These are phyloP conservation scores for Melaleuca quinquenervia DNA, from an alignment of 345 rosid species.

Conservation along the genomic window DNA sequence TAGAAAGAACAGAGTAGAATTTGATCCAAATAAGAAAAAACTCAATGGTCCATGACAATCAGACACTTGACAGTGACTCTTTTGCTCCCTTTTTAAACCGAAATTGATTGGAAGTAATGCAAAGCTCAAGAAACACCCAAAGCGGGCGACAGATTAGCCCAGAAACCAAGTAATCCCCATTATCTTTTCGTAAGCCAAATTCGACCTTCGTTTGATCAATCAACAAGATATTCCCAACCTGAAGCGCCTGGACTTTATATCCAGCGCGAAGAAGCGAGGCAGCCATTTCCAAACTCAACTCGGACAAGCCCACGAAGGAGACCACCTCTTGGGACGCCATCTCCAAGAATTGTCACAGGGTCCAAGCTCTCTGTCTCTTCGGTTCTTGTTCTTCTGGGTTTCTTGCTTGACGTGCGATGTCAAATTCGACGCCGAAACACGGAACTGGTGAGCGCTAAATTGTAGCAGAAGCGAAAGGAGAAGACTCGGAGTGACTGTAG, in stretches of 20 bases:
- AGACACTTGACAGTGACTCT: background rate
- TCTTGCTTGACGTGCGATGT: background rate
- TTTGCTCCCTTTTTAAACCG: background rate
- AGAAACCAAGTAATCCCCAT: background rate
- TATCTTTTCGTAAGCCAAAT: background rate
- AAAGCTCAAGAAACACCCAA: background rate
- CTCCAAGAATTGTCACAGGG: background rate
- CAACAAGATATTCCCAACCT: constrained; percentile 20
- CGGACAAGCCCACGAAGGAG: constrained; percentile 59
- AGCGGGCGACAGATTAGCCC: background rate
- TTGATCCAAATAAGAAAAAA: background rate
- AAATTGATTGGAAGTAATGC: background rate
- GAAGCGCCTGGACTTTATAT: constrained; percentile 56
- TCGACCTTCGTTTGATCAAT: background rate
- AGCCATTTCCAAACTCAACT: constrained; percentile 61
- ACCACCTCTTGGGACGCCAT: background rate
- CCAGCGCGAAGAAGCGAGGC: constrained; percentile 57
- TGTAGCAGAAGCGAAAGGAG: background rate
- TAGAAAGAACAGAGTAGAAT: background rate
- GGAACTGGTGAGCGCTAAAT: background rate
- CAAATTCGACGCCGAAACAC: background rate
- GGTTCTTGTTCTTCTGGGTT: background rate
- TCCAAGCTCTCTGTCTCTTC: background rate
- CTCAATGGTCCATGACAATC: background rate
- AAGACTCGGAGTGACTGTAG: background rate